Conservation (phyloP, 257 asterid genomes). For the Ilex asprella region DNA sequence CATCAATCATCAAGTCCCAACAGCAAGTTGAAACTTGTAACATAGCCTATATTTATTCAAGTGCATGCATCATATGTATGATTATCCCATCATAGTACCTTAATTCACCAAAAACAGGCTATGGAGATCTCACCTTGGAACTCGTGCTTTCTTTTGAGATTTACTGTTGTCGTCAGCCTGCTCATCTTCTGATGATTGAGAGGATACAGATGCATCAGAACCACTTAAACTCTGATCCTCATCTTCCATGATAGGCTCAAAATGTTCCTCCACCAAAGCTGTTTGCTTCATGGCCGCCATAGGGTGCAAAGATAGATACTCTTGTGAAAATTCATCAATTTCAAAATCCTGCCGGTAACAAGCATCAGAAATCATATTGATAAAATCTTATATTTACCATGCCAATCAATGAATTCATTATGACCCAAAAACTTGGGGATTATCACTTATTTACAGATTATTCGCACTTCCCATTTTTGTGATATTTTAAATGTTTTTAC, state of each 20-base stretch:
- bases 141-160: constrained; percentile 39
- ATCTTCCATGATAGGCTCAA: constrained; percentile 57
- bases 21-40: too few relatives aligned
- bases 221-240: constrained; percentile 45
- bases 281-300: constrained; percentile 50
- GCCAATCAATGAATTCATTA: too few relatives aligned
- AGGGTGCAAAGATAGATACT: constrained; percentile 75
- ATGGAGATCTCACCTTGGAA: constrained; percentile 48
- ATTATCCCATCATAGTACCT: background rate
- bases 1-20: too few relatives aligned
- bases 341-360: constrained; percentile 65
- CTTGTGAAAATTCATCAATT: constrained; percentile 64
- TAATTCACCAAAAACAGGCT: background rate
- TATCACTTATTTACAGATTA: too few relatives aligned
- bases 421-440: too few relatives aligned
- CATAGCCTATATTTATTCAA: background rate
- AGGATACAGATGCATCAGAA: constrained; percentile 44
- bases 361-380: too few relatives aligned
- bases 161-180: constrained; percentile 19
- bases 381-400: too few relatives aligned
- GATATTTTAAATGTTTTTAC: background rate
- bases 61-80: background rate
- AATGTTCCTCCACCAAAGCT: constrained; percentile 76
- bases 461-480: background rate
- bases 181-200: constrained; percentile 49